Evolutionary conservation across 257 asterid species (phyloP).

Genomic region (Nicotiana otophora): DNA sequence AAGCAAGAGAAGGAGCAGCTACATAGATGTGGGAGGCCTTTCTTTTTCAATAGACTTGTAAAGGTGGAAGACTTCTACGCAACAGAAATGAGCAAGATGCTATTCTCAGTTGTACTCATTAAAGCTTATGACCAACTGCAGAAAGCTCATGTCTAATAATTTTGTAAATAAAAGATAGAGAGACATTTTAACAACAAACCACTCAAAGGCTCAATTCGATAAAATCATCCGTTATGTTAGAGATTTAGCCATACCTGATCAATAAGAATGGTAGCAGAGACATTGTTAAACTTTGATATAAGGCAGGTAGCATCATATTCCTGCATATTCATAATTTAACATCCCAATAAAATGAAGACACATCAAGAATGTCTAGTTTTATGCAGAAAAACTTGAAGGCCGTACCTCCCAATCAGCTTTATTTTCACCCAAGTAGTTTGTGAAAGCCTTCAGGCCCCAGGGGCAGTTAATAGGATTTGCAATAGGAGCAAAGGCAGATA

Average conservation of each 20-base stretch:
- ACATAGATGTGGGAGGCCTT: neutral
- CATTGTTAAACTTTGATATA: slow-evolving; percentile 47
- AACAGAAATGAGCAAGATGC: neutral
- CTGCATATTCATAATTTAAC: slow-evolving; percentile 35
- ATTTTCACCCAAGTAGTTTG: slow-evolving; percentile 79
- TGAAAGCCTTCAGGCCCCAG: slow-evolving; percentile 97
- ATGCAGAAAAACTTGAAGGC: slow-evolving; percentile 5
- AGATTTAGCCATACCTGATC: slow-evolving; percentile 62
- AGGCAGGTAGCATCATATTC: slow-evolving; percentile 89
- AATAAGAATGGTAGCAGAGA: slow-evolving; percentile 79
- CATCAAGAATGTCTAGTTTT: neutral
- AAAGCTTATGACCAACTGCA: neutral
- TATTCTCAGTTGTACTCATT: neutral
- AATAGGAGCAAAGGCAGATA: slow-evolving; percentile 89
- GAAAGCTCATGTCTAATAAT: neutral
- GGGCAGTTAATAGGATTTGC: slow-evolving; percentile 78
- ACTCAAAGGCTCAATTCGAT: neutral
- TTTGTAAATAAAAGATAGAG: neutral
- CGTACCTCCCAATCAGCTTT: slow-evolving; percentile 90
- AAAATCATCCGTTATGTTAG: neutral
- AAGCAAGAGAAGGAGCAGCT: neutral
- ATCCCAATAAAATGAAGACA: neutral
- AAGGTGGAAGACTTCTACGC: neutral
- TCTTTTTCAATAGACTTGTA: neutral
- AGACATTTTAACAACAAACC: neutral